Evolutionary conservation across 306 rosid genomes (phyloP), one percentile per base, ranked within the genome.

Genomic region (Astragalus glycyphyllos): DNA sequence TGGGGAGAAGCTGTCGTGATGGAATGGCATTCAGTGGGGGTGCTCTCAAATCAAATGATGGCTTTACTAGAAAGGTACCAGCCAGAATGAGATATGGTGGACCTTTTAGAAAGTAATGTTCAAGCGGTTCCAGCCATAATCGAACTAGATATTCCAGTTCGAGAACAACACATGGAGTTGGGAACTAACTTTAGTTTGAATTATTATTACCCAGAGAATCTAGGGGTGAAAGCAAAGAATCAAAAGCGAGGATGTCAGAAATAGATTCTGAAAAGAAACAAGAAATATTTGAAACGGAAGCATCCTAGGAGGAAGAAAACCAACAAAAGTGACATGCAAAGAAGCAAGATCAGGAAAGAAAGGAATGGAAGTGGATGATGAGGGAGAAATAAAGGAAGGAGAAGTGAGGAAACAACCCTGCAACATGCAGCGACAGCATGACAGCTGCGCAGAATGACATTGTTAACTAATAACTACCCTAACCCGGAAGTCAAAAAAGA

Each of bases 331-430:
- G 40, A 5, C 32, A 60, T 11, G 35, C 41, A 31, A 58, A 58
- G 29, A 58, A 58, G 29, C 31, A 15, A 13, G 48, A 37, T 35
- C 31, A 15, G 8, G 48, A 60, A 37, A 59, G 65, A 37, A 58
- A 35, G 38, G 46, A 13, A 13, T 35, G 47, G 14, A n/a, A n/a
- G n/a, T n/a, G n/a, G 65, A 37, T 59, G 65, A 59, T 37, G 47
- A 58, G 65, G 65, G 47, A 59, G 47, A 37, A 15, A 59, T 12
- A 59, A 13, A 35, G 65, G 13, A 8, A 1, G 29, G 65, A 34
- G 65, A 58, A 58, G 44, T 35, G 65, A 14, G 47, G 7, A 14
- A 15, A 59, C 65, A 59, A 35, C 47, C 45, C 63, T n/a, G n/a
- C n/a, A n/a, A n/a, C n/a, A n/a, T n/a, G n/a, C n/a, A n/a, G n/a